Evolutionary conservation across 257 asterid genomes (phyloP).

Genomic region (Plectranthus barbatus): DNA sequence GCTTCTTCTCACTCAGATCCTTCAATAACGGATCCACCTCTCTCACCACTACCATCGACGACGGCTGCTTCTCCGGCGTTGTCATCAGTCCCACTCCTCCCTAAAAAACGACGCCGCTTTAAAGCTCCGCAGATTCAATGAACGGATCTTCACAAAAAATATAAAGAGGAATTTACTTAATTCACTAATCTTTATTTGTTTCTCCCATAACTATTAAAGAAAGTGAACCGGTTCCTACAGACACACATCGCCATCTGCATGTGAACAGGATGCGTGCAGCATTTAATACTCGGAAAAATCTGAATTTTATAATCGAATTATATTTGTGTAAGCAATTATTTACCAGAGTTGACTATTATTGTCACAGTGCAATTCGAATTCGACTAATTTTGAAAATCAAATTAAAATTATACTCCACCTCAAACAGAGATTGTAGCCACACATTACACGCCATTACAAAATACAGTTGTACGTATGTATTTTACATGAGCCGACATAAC

Average conservation of each 20-base stretch:
- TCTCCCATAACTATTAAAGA: constrained; percentile 22
- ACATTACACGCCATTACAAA: constrained; percentile 3
- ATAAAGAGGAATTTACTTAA: constrained; percentile 12
- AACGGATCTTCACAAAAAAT: not conserved
- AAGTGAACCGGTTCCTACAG: constrained; percentile 14
- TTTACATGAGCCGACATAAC: constrained; percentile 14
- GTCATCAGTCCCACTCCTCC: constrained; percentile 20
- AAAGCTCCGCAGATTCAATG: too few species aligned
- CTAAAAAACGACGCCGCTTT: constrained; percentile 2
- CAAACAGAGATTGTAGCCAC: constrained; percentile 8
- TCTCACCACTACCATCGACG: too few species aligned
- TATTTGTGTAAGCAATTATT: not conserved
- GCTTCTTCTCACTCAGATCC: too few species aligned
- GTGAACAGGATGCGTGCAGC: constrained; percentile 39
- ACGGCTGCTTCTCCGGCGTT: too few species aligned
- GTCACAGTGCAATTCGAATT: not conserved
- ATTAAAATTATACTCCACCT: not conserved
- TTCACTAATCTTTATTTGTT: not conserved
- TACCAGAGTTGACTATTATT: constrained; percentile 8
- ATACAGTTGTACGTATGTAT: not conserved
- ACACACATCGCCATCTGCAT: constrained; percentile 30
- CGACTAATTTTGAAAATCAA: not conserved
- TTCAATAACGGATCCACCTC: too few species aligned
- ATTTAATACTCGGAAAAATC: constrained; percentile 22
- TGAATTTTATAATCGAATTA: not conserved